Evolutionary conservation across 371 early-diverging fungal species (phyloP).

Genomic region (Smittium mucronatum): DNA sequence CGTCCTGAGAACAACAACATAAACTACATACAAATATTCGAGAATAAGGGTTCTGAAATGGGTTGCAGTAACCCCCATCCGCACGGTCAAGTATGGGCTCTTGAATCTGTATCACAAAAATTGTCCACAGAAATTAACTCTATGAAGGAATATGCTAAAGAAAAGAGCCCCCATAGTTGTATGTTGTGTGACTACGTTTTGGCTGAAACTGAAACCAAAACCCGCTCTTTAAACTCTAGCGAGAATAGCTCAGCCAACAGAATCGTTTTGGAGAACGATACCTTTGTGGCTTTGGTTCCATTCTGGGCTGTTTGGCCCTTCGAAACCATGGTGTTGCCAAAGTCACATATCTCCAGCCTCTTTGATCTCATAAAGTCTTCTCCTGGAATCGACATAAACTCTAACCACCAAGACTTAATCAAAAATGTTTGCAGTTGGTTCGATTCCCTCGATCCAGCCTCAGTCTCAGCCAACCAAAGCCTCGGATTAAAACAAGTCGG

Average conservation of each 20-base stretch:
- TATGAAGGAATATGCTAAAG: constrained; percentile 37
- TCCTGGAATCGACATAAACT: background rate
- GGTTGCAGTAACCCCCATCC: constrained; percentile 94
- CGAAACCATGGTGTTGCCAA: constrained; percentile 73
- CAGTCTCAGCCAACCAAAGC: background rate
- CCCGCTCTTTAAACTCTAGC: background rate
- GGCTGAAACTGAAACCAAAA: constrained; percentile 36
- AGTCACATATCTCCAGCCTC: constrained; percentile 40
- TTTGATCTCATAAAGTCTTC: background rate
- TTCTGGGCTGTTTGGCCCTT: constrained; percentile 96
- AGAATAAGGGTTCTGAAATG: constrained; percentile 93
- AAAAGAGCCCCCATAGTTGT: constrained; percentile 36
- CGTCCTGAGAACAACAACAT: constrained; percentile 30
- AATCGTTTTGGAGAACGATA: constrained; percentile 60
- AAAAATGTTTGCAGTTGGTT: background rate
- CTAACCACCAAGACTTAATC: background rate
- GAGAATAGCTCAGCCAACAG: constrained; percentile 36
- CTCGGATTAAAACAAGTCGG: too few relatives aligned
- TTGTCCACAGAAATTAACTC: constrained; percentile 51
- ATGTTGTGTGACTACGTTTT: constrained; percentile 66
- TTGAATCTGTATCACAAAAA: constrained; percentile 67
- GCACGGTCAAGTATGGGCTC: constrained; percentile 83
- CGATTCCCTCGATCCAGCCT: background rate
- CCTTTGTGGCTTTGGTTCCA: constrained; percentile 73
- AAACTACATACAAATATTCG: constrained; percentile 82